Conservation (phyloP, 2,329 filamentous ascomycete genomes). For the Neofusicoccum laricinum region DNA sequence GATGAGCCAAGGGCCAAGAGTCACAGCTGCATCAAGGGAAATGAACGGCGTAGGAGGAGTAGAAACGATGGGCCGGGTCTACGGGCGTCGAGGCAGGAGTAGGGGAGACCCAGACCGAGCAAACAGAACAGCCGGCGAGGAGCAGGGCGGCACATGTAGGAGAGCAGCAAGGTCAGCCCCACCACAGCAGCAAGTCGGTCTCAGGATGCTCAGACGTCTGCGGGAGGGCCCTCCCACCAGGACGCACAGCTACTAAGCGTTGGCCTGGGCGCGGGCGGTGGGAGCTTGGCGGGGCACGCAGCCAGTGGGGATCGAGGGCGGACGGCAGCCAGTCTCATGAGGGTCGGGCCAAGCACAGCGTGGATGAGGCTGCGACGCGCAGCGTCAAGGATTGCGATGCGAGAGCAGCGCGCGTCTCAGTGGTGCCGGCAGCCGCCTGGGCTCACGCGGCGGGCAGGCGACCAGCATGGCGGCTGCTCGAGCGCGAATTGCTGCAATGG, state of each 20-base stretch:
- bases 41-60: not conserved
- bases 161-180: not conserved
- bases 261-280: not conserved
- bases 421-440: not conserved
- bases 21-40: constrained; percentile 2
- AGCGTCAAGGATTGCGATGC: constrained; percentile 27
- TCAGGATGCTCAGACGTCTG: not conserved
- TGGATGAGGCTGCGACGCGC: constrained; percentile 32
- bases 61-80: not conserved
- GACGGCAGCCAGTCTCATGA: constrained; percentile 29
- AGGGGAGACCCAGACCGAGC: not conserved
- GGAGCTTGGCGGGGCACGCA: constrained; percentile 12
- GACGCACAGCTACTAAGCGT: constrained; percentile 12
- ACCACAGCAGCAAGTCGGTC: constrained; percentile 1
- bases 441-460: not conserved
- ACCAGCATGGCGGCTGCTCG: not conserved
- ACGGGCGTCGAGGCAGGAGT: too few species aligned
- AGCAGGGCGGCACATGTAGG: not conserved
- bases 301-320: constrained; percentile 20
- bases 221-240: constrained; percentile 21
- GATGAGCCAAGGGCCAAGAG: not conserved
- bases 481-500: not conserved
- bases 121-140: not conserved
- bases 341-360: constrained; percentile 33
- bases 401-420: constrained; percentile 22